A percentile compares a stretch with the other conserved stretches of the same genome.
These are phyloP conservation scores for Effrenium voratum DNA, from an alignment of 73 alveolate genomes.

Conservation along the genomic window DNA sequence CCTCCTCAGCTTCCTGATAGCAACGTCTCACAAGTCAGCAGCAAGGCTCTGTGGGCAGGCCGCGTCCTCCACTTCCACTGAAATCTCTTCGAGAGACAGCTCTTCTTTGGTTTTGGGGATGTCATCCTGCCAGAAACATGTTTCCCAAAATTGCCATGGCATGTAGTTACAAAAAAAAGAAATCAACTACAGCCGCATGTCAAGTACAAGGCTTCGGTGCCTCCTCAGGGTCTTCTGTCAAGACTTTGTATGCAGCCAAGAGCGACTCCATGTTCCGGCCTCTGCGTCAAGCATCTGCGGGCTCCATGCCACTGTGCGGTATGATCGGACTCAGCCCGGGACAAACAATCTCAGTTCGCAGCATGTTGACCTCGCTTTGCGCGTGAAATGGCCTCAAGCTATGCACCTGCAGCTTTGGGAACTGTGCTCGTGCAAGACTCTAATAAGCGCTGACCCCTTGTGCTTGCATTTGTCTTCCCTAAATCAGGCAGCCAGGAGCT, in stretches of 20 bases:
- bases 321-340: conserved; percentile 22
- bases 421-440: no score
- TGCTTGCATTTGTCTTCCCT: no score
- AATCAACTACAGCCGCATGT: neutral
- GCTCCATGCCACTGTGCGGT: no score
- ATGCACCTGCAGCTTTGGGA: no score
- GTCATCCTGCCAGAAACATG: neutral
- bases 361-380: conserved; percentile 64
- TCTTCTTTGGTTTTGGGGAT: conserved; percentile 29
- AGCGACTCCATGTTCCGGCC: conserved; percentile 73
- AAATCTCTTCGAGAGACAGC: neutral
- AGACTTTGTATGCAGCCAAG: conserved; percentile 68
- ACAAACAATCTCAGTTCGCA: conserved; percentile 82
- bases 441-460: no score
- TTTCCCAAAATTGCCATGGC: neutral
- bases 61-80: neutral
- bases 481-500: no score
- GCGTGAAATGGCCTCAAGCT: neutral
- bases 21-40: neutral
- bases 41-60: neutral
- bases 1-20: neutral
- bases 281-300: no score
- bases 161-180: neutral
- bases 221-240: conserved; percentile 62
- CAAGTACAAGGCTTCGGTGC: neutral